phyloP scores from a whole-genome alignment of 2,329 filamentous ascomycete genomes.

The Trichophaea hybrida region DNA sequence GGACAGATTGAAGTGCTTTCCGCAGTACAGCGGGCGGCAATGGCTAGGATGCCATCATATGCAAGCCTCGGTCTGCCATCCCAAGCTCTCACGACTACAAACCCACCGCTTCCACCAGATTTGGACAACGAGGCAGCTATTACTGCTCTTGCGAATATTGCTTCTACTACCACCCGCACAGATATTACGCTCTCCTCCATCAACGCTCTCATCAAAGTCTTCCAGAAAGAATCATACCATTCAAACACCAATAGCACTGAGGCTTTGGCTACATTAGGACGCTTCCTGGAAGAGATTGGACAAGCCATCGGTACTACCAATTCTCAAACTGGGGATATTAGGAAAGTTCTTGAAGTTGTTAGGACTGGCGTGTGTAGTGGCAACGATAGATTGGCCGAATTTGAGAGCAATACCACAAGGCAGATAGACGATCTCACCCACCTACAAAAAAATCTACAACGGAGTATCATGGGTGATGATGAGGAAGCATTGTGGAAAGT shows the following conservation, averaged over 20 bases:
- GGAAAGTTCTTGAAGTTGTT: constrained; percentile 24
- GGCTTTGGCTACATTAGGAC: constrained; percentile 16
- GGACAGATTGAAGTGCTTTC: constrained; percentile 28
- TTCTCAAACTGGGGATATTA: constrained; percentile 19
- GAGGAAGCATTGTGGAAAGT: constrained; percentile 22
- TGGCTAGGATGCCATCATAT: constrained; percentile 10
- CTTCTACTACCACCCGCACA: constrained; percentile 22
- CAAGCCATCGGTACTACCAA: constrained; percentile 17
- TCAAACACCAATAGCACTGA: constrained; percentile 20
- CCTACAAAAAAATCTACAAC: constrained; percentile 20
- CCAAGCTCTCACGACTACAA: constrained; percentile 19
- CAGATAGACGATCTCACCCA: constrained; percentile 19
- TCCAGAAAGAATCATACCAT: constrained; percentile 19
- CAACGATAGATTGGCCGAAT: constrained; percentile 21
- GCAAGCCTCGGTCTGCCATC: constrained; percentile 16
- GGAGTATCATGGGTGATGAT: constrained; percentile 15
- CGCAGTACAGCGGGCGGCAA: constrained; percentile 25
- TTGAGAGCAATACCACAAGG: constrained; percentile 15
- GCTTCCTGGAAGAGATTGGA: constrained; percentile 22
- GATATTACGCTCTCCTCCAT: constrained; percentile 24
- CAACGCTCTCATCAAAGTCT: constrained; percentile 22
- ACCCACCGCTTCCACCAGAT: constrained; percentile 19
- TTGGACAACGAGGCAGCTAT: constrained; percentile 23
- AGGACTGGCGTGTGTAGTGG: constrained; percentile 19
- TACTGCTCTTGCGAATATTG: constrained; percentile 22